Evolutionary conservation across 495 filamentous ascomycete genomes (phyloP).

Genomic region (Penicillium ochrochloron): DNA sequence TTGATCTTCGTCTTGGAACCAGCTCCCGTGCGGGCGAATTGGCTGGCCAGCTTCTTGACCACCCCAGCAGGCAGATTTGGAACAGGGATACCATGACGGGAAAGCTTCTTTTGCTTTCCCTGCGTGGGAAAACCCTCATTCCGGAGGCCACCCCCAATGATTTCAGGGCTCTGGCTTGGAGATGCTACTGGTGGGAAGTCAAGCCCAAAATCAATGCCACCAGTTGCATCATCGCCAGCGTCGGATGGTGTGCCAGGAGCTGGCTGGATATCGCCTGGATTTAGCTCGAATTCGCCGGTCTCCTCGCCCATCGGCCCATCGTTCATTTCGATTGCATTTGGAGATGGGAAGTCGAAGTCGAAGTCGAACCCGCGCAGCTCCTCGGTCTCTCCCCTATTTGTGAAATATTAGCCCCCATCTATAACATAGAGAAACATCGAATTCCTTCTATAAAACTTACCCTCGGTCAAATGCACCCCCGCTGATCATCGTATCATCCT

Average conservation of each 20-base stretch:
- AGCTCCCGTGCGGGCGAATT: conserved; percentile 65
- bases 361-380: conserved; percentile 51
- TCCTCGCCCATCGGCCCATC: conserved; percentile 38
- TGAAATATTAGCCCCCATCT: conserved; percentile 32
- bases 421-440: conserved; percentile 19
- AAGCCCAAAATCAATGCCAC: conserved; percentile 39
- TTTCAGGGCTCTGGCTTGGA: conserved; percentile 42
- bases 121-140: conserved; percentile 35
- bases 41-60: conserved; percentile 76
- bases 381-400: conserved; percentile 51
- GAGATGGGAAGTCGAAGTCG: conserved; percentile 51
- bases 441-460: conserved; percentile 32
- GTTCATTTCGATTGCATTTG: conserved; percentile 34
- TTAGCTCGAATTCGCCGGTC: conserved; percentile 44
- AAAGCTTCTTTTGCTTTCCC: conserved; percentile 61
- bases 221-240: conserved; percentile 31
- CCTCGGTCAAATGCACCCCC: conserved; percentile 49
- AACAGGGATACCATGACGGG: conserved; percentile 73
- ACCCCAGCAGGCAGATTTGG: conserved; percentile 71
- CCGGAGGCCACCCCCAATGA: conserved; percentile 49
- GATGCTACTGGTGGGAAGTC: conserved; percentile 35
- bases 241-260: conserved; percentile 28
- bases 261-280: conserved; percentile 40
- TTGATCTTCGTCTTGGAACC: conserved; percentile 66
- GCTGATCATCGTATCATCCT: conserved; percentile 38